These are phyloP conservation scores for Spongiforma sp. DNA, from an alignment of 1,284 basidiomycete species.

Conservation along the genomic window DNA sequence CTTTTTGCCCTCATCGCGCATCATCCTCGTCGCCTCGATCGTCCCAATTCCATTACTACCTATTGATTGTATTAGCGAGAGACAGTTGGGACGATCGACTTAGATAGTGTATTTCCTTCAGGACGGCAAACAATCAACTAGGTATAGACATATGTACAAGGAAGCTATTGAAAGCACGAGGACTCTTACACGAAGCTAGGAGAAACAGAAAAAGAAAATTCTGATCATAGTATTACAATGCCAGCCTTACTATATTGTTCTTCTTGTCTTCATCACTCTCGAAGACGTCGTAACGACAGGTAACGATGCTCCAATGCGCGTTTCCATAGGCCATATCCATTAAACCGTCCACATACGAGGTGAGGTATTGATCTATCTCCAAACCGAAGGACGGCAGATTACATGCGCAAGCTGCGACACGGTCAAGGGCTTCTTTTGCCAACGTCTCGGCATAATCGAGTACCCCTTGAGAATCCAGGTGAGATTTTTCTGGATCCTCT, in stretches of 20 bases:
- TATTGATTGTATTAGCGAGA: no score
- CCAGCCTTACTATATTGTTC: conserved; percentile 25
- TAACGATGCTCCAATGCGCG: conserved; percentile 35
- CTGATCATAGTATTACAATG: conserved; percentile 8
- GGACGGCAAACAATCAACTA: no score
- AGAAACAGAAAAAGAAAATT: no score
- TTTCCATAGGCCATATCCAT: conserved; percentile 33
- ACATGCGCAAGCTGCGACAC: conserved; percentile 27
- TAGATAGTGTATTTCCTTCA: no score
- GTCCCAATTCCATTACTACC: no score
- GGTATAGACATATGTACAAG: no score
- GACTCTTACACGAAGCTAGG: no score
- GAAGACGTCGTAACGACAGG: conserved; percentile 34
- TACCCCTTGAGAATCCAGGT: conserved; percentile 23
- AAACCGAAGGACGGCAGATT: conserved; percentile 23
- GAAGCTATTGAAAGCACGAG: no score
- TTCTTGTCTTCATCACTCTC: conserved; percentile 27
- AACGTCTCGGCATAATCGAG: conserved; percentile 22
- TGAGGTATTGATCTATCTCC: conserved; percentile 23
- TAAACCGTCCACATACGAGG: conserved; percentile 34
- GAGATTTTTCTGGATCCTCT: conserved; percentile 22
- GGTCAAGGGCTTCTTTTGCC: conserved; percentile 21
- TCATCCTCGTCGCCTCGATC: no score
- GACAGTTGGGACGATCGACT: no score
- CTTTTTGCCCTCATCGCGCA: no score